A percentile compares a stretch with the other conserved stretches of the same genome.
These are phyloP conservation scores for Lentinula detonsa DNA, from an alignment of 768 basidiomycete species.

Conservation along the genomic window DNA sequence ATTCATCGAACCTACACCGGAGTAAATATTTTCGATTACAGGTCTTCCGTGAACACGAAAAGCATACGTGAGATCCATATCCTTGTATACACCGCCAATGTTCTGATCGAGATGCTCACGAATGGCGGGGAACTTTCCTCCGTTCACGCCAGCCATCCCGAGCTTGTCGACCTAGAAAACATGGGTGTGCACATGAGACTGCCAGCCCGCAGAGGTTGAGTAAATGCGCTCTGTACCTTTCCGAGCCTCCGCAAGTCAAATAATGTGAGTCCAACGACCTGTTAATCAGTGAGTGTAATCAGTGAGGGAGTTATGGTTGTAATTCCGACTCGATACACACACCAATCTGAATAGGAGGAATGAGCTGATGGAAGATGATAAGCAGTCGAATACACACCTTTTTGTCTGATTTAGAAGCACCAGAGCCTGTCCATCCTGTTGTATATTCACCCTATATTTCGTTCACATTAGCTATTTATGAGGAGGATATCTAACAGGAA, in stretches of 20 bases:
- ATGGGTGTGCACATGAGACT: background rate
- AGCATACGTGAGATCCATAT: conserved; percentile 76
- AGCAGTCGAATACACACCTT: conserved; percentile 46
- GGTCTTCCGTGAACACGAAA: background rate
- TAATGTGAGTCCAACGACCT: conserved; percentile 87
- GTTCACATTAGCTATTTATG: background rate
- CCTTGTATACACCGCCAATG: conserved; percentile 78
- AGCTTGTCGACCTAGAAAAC: conserved; percentile 55
- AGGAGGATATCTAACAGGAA: background rate
- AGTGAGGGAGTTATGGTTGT: conserved; percentile 8
- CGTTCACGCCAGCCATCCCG: conserved; percentile 87
- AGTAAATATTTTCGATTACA: background rate
- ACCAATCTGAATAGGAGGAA: conserved; percentile 45
- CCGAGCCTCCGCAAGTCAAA: conserved; percentile 84
- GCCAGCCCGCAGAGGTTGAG: background rate
- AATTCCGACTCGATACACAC: conserved; percentile 31
- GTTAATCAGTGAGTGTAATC: conserved; percentile 13
- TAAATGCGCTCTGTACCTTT: conserved; percentile 38
- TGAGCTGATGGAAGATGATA: background rate
- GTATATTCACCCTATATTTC: conserved; percentile 75
- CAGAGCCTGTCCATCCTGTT: conserved; percentile 88
- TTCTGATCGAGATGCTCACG: conserved; percentile 76
- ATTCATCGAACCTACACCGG: conserved; percentile 62
- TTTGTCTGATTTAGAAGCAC: conserved; percentile 94
- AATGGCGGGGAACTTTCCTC: conserved; percentile 83